These are phyloP conservation scores for Apiospora hydei DNA, from an alignment of 2,329 filamentous ascomycete genomes.

Conservation along the genomic window DNA sequence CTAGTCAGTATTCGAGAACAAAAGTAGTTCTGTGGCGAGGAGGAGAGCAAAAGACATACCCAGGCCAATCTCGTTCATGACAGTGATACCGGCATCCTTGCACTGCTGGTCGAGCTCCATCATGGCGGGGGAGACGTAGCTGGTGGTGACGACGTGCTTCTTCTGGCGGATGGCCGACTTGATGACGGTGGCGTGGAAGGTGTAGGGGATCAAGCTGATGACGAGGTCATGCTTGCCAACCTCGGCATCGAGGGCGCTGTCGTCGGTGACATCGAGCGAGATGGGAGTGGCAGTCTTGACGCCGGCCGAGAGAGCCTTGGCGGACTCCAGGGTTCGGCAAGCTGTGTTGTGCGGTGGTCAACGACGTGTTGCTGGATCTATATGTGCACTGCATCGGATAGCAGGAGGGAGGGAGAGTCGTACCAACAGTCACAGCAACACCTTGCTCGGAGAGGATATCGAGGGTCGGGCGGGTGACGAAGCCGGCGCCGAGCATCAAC, in stretches of 20 bases:
- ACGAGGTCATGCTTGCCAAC: constrained; percentile 81
- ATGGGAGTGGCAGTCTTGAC: constrained; percentile 26
- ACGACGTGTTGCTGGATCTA: not conserved
- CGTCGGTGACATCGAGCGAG: constrained; percentile 73
- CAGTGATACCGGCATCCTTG: constrained; percentile 94
- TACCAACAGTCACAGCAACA: constrained; percentile 64
- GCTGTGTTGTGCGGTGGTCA: constrained; percentile 23
- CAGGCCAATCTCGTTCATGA: constrained; percentile 92
- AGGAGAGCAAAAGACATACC: not conserved
- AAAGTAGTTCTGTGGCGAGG: not conserved
- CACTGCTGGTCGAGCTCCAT: constrained; percentile 80
- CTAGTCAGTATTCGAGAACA: not conserved
- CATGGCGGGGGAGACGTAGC: constrained; percentile 93
- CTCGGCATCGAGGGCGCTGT: constrained; percentile 77
- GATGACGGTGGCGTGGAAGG: constrained; percentile 86
- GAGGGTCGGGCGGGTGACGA: constrained; percentile 64
- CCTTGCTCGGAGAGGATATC: constrained; percentile 64
- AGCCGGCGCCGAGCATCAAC: constrained; percentile 59
- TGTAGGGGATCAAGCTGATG: constrained; percentile 89
- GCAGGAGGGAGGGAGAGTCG: constrained; percentile 30
- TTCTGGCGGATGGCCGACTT: constrained; percentile 91
- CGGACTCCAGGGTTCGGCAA: constrained; percentile 29
- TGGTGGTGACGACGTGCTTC: constrained; percentile 95
- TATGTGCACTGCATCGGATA: not conserved
- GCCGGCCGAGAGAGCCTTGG: constrained; percentile 25